Conservation (phyloP, 164 flowering plant genomes). For the Macadamia integrifolia region DNA sequence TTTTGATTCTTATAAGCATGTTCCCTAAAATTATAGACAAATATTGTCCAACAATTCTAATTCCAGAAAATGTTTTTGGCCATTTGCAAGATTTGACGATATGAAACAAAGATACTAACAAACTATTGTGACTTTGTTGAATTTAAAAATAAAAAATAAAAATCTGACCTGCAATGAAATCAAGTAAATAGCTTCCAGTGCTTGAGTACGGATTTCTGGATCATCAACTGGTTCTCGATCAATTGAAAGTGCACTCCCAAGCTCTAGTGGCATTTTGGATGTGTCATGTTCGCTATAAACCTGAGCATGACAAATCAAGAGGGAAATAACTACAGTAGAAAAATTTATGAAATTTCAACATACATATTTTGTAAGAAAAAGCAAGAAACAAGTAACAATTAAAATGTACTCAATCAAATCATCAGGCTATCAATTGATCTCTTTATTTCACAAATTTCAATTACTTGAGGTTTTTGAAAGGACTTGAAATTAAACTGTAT, state of each 20-base stretch:
- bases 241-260: constrained; percentile 72
- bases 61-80: background rate
- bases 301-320: constrained; percentile 30
- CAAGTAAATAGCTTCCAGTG: constrained; percentile 80
- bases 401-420: background rate
- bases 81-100: background rate
- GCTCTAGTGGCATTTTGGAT: constrained; percentile 92
- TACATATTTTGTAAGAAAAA: background rate
- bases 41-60: background rate
- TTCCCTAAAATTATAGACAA: background rate
- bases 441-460: no score
- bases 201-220: constrained; percentile 80
- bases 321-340: background rate
- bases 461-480: background rate
- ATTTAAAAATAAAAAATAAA: background rate
- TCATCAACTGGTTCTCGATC: constrained; percentile 80
- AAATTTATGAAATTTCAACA: background rate
- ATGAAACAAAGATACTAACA: background rate
- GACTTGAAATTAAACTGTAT: background rate
- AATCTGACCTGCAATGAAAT: constrained; percentile 62
- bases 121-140: background rate
- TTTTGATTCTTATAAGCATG: no score
- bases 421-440: no score
- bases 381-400: background rate
- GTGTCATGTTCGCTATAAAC: constrained; percentile 65